Evolutionary conservation across 768 basidiomycete species (phyloP).

Genomic region (Cystobasidium tubakii): DNA sequence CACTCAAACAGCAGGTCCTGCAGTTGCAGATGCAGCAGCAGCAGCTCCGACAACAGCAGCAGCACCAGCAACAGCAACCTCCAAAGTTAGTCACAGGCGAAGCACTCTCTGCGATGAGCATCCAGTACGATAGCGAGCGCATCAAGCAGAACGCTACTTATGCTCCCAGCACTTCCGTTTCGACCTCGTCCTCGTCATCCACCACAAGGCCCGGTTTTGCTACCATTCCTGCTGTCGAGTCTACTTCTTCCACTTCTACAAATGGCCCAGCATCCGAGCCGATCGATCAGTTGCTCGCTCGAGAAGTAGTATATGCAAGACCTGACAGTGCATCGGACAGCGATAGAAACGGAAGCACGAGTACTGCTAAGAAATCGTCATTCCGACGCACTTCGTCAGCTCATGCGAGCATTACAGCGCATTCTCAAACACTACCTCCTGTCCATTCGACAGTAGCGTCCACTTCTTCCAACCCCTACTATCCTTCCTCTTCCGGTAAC

Average conservation of each 20-base stretch:
- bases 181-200: slow-evolving; percentile 20
- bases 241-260: too few species aligned
- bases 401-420: not conserved
- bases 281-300: slow-evolving; percentile 8
- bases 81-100: not conserved
- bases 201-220: not conserved
- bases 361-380: slow-evolving; percentile 3
- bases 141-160: not conserved
- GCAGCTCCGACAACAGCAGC: not conserved
- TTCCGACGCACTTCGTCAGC: slow-evolving; percentile 5
- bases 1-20: slow-evolving; percentile 5
- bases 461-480: not conserved
- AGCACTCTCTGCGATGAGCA: slow-evolving; percentile 34
- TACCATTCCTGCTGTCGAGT: not conserved
- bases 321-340: not conserved
- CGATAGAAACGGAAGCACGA: slow-evolving; percentile 23
- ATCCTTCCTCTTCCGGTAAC: not conserved
- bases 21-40: not conserved
- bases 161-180: slow-evolving; percentile 19
- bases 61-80: not conserved
- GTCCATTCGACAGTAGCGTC: not conserved
- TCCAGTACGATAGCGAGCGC: slow-evolving; percentile 22
- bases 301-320: slow-evolving; percentile 9
- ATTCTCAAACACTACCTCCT: not conserved
- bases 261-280: slow-evolving; percentile 15